Evolutionary conservation across 768 basidiomycete genomes (phyloP).

Genomic region (Xanthoconium purpureum): DNA sequence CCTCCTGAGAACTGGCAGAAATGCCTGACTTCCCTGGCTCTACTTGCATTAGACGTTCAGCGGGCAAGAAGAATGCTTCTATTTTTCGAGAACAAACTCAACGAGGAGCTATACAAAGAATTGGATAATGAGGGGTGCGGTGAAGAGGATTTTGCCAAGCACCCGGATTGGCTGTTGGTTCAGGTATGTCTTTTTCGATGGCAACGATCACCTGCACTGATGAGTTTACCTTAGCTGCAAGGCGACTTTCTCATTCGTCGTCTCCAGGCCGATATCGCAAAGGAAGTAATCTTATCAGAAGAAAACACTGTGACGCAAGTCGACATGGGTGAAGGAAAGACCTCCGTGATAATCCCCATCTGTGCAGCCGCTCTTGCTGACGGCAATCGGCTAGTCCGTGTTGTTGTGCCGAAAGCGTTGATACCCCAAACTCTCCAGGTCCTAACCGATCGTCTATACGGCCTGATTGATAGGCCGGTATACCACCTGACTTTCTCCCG

Average conservation of each 20-base stretch:
- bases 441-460: background rate
- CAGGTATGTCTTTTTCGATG: background rate
- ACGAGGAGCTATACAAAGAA: no score
- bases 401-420: background rate
- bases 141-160: background rate
- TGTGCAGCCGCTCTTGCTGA: no score
- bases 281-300: background rate
- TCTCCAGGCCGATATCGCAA: no score
- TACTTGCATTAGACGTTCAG: background rate
- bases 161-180: background rate
- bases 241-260: background rate
- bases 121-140: background rate
- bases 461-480: no score
- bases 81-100: background rate
- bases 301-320: background rate
- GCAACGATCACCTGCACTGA: background rate
- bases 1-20: background rate
- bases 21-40: background rate
- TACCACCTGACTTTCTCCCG: background rate
- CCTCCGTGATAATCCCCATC: no score
- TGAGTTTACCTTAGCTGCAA: background rate
- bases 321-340: no score
- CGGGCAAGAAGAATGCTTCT: background rate
- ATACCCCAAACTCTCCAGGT: background rate
- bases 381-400: no score